phyloP scores from a whole-genome alignment of 1,139 yeast genomes.

The Blastobotrys elegans region DNA sequence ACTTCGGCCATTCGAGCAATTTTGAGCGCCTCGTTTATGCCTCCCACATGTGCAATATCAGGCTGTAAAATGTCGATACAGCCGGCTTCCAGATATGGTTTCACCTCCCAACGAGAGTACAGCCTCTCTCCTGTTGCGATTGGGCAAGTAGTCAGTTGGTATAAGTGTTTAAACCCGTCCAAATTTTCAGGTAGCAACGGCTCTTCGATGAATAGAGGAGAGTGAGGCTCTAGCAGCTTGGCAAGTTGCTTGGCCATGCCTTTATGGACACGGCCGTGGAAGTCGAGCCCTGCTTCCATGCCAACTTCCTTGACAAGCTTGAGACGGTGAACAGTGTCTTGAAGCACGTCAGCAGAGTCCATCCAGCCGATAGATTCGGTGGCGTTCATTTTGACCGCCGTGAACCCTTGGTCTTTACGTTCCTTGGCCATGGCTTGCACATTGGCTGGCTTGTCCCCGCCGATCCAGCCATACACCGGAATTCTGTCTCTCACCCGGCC shows the following conservation, averaged over 20 bases:
- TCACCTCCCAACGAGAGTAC: constrained; percentile 28
- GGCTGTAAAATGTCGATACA: constrained; percentile 34
- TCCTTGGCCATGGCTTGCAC: constrained; percentile 28
- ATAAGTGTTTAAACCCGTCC: constrained; percentile 28
- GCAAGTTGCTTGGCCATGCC: constrained; percentile 33
- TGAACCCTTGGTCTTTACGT: constrained; percentile 32
- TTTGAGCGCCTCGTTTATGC: constrained; percentile 30
- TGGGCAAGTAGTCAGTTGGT: constrained; percentile 29
- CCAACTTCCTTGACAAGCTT: constrained; percentile 27
- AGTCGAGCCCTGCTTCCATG: constrained; percentile 31
- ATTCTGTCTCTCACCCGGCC: constrained; percentile 31
- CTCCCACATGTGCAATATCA: constrained; percentile 32
- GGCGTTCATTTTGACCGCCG: constrained; percentile 35
- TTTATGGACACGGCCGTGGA: constrained; percentile 32
- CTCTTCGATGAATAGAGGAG: constrained; percentile 33
- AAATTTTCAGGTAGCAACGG: constrained; percentile 32
- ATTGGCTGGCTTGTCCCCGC: constrained; percentile 32
- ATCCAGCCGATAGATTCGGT: constrained; percentile 29
- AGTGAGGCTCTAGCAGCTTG: constrained; percentile 27
- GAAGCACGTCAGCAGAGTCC: constrained; percentile 27
- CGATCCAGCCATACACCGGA: constrained; percentile 34
- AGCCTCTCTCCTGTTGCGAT: constrained; percentile 33
- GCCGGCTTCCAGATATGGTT: constrained; percentile 29
- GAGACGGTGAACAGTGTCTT: constrained; percentile 29
- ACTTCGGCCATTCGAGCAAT: constrained; percentile 33